These are phyloP conservation scores for Sarcodon aspratus DNA, from an alignment of 768 basidiomycete species.

Conservation along the genomic window DNA sequence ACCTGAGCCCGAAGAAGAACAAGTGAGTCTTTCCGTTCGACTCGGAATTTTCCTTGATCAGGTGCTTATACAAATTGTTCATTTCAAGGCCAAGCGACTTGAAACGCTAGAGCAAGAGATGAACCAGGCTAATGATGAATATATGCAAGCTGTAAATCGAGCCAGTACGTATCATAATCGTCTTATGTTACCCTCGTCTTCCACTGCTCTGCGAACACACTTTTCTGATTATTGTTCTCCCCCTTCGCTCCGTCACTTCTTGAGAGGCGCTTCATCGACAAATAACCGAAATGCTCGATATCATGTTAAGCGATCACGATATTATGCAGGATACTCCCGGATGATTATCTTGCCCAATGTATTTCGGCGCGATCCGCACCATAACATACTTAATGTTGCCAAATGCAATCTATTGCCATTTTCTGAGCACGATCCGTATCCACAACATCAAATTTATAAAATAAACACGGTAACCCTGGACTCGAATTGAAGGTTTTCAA, in stretches of 20 bases:
- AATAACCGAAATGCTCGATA: neutral
- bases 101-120: constrained; percentile 60
- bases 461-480: no score
- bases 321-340: neutral
- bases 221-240: no score
- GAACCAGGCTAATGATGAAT: constrained; percentile 64
- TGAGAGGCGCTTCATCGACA: neutral
- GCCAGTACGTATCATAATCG: constrained; percentile 33
- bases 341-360: no score
- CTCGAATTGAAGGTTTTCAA: no score
- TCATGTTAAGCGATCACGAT: neutral
- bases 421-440: no score
- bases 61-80: neutral
- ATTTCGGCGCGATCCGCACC: no score
- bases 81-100: constrained; percentile 51
- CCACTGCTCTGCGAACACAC: neutral
- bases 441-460: no score
- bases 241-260: no score
- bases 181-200: neutral
- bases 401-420: no score
- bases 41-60: neutral
- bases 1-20: constrained; percentile 67
- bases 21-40: constrained; percentile 29
- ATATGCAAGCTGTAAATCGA: constrained; percentile 56
- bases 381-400: no score